Base-by-base conservation (phyloP, 768 basidiomycete species). In the Neoboletus subvelutipes region DNA sequence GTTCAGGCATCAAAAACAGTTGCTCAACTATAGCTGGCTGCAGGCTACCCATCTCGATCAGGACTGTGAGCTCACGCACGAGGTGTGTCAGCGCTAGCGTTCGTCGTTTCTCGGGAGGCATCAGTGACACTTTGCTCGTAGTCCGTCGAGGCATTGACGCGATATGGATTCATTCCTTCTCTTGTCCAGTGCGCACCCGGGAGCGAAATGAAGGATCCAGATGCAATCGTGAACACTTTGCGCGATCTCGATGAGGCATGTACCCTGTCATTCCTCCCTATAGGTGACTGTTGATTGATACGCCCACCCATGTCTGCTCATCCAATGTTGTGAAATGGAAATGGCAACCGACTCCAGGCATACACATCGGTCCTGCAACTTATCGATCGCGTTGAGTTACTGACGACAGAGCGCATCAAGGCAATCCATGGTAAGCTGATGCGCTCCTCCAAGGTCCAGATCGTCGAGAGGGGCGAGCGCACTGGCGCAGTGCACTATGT, bases 1-100 rank as follows among this genome's bases (percentile, higher is more conserved):
- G 12, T 65, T 57, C 4, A 55, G 36, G 8, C 17, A 63, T 39
- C 68, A 72, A 46, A 61, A 61, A 20, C 70, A 72, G 45, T 52
- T 73, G 7, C 57, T 72, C 40, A 73, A 73, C 36, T 67, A 68
- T 45, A 58, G 56, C 36, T 73, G 66, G 70, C 34, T 73, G 22
- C 68, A 72, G 43, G 67, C 68, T 22, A 40, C 71, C 10, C 57
- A 67, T 50, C 49, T 72, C 24, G 71, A 71, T 49, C 68, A 71
- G 31, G 63, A 56, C 20, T 71, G 67, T 22, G 46, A 65, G 24
- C 64, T 71, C 26, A 37, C 46, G 2, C 24, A 51, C n/a, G 50
- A 66, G 50, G 70, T 66, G 37, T 29, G 69, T 58, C 37, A 2
- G 13, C 41, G 10, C 24, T 18, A 0, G 20, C 46, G 15, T 36